A percentile compares a stretch with the other conserved stretches of the same genome.
phyloP scores from a whole-genome alignment of 2,329 filamentous ascomycete genomes.

The Orbilia ellipsospora region DNA sequence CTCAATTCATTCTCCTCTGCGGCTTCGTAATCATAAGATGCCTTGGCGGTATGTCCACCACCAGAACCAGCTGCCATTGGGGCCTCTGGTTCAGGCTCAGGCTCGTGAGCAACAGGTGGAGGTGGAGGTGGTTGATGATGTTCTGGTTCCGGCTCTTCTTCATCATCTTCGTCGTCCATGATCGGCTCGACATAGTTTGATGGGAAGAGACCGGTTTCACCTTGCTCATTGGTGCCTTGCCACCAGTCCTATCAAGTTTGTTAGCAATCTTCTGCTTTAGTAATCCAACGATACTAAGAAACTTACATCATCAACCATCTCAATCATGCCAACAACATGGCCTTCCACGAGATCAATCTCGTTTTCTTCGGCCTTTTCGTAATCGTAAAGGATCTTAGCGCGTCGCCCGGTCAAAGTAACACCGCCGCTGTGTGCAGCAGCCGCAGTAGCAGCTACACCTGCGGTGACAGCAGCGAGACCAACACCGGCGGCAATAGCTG shows the following conservation, averaged over 20 bases:
- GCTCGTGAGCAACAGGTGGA: slow-evolving; percentile 59
- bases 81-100: slow-evolving; percentile 61
- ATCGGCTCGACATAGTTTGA: slow-evolving; percentile 88
- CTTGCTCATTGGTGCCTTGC: slow-evolving; percentile 88
- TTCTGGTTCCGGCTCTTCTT: slow-evolving; percentile 39
- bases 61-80: slow-evolving; percentile 55
- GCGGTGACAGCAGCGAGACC: slow-evolving; percentile 68
- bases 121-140: slow-evolving; percentile 31
- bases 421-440: slow-evolving; percentile 62
- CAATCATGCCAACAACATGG: slow-evolving; percentile 87
- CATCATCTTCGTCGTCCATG: slow-evolving; percentile 61
- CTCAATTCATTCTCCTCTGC: slow-evolving; percentile 89
- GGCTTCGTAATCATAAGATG: slow-evolving; percentile 95
- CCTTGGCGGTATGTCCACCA: slow-evolving; percentile 76
- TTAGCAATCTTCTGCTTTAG: slow-evolving; percentile 10
- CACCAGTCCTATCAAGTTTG: slow-evolving; percentile 77
- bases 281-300: background rate
- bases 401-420: slow-evolving; percentile 68
- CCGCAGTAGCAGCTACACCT: slow-evolving; percentile 37
- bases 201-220: slow-evolving; percentile 90
- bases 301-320: slow-evolving; percentile 84
- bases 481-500: slow-evolving; percentile 67
- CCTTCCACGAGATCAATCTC: slow-evolving; percentile 92
- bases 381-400: slow-evolving; percentile 90
- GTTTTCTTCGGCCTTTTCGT: slow-evolving; percentile 97